Evolutionary conservation across 805 yeast species (phyloP), one percentile per base, ranked within the genome.

Genomic region (Candida yuanshanica): DNA sequence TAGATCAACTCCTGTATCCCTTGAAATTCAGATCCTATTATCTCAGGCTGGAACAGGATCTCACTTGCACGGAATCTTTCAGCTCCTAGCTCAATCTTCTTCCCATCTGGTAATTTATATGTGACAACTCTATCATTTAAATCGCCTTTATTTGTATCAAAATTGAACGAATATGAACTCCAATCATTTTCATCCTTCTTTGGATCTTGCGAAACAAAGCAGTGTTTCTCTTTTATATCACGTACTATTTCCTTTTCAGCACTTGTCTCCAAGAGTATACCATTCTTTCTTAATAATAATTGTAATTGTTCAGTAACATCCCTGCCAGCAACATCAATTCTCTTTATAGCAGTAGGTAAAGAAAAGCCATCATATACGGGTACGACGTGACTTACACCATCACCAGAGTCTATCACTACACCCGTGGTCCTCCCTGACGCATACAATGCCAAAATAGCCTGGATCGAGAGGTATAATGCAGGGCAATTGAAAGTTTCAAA

Each of bases 401-500:
- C 97, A 5, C 97, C 97, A n/a, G 83, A 75, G 56, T 90, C 96
- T 11, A 91, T 56, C 3, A 87, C 95, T 29, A 87, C 75, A 1
- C 97, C 98, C 0, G 95, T 89, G 7, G 97, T 90, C 49, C 87
- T 67, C 0, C 97, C 98, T 5, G 86, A 74, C 0, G 97, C 89
- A 63, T 91, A 90, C 31, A 90, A 65, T 4, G 96, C 74, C 31
- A 90, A 65, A 10, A 89, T 89, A 0, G 95, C 91, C 49, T 91
- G 98, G 55, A 87, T 88, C 17, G 96, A 95, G 33, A 91, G 90
- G 55, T 91, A 90, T 6, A 90, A 88, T 3, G 96, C 96, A 20
- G 90, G 88, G 62, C 87, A 83, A 45, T 79, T 77, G 63, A 88
- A 90, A 55, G 82, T 82, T 59, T 90, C 97, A 66, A 88, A 87